Base-by-base conservation (phyloP, 2,329 filamentous ascomycete genomes). In the Diaporthe humulicola region DNA sequence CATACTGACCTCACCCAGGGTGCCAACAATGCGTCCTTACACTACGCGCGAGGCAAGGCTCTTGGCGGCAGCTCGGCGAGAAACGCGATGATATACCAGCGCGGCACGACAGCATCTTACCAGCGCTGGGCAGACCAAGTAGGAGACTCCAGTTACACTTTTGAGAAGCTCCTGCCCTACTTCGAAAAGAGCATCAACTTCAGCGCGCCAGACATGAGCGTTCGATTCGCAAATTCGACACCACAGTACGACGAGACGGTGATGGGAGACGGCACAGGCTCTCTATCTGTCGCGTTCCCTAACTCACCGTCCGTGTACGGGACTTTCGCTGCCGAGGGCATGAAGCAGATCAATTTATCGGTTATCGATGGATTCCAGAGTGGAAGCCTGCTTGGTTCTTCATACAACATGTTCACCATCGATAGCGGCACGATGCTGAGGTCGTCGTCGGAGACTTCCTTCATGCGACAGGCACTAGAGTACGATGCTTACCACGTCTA, bases 141-240 rank as follows among this genome's bases (percentile, higher is more conserved):
- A 2, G 71, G 45, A 19, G 74, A 75, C 15, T 22, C 73, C 56
- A 58, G 38, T 19, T 75, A 73, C 22, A 50, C 56, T 9, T 75
- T 45, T n/a, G 45, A 73, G 2, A 66, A 70, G 7, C 9, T 75
- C 2, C 28, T 75, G 1, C 71, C 54, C 3, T 75, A 57, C 30
- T 75, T 58, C 14, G 30, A 66, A 22, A 73, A 71, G 50, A 70
- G 56, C n/a, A 42, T 75, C 38, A 56, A 73, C 25, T 73, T 73
- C 57, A 73, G 61, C 3, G 54, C 74, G 2, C 74, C 74, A 12
- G 64, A 73, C 2, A 30, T 19, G 30, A n/a, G 22, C 17, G 30
- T 48, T 14, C 58, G 73, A n/a, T 52, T 61, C 17, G 19, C 54
- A 19, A 75, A 75, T 58, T 42, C 58, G 12, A 72, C 71, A 7